Evolutionary conservation across 1,284 basidiomycete species (phyloP).

Genomic region (Vanrija humicola): DNA sequence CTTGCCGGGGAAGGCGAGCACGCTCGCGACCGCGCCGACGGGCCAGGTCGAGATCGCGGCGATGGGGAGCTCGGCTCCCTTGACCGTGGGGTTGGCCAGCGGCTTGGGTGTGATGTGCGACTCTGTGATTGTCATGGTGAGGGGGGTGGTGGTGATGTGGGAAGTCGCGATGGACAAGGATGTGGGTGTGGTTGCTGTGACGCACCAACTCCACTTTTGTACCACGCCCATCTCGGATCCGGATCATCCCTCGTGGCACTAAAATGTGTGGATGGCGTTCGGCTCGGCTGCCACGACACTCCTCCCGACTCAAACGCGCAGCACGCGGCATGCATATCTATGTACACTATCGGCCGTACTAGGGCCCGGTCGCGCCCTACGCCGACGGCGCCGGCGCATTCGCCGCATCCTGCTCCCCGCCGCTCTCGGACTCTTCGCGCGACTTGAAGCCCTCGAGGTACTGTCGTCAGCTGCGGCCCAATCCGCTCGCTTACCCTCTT

Average conservation of each 20-base stretch:
- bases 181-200: no score
- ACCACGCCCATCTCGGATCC: no score
- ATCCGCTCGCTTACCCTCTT: conserved; percentile 20
- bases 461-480: neutral
- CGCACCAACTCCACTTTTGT: no score
- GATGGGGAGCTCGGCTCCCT: conserved; percentile 16
- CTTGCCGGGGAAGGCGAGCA: conserved; percentile 22
- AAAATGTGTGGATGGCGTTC: no score
- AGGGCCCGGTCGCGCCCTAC: no score
- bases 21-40: conserved; percentile 14
- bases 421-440: neutral
- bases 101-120: conserved; percentile 15
- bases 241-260: no score
- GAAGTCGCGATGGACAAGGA: neutral
- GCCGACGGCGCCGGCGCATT: neutral
- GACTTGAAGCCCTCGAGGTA: conserved; percentile 5
- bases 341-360: no score
- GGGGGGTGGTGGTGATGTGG: neutral
- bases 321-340: no score
- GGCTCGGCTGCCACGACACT: no score
- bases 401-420: neutral
- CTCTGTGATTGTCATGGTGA: conserved; percentile 8
- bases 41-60: conserved; percentile 25
- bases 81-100: conserved; percentile 13
- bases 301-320: no score